Conservation (phyloP, 2,329 filamentous ascomycete genomes). For the Alternaria tenuissima region DNA sequence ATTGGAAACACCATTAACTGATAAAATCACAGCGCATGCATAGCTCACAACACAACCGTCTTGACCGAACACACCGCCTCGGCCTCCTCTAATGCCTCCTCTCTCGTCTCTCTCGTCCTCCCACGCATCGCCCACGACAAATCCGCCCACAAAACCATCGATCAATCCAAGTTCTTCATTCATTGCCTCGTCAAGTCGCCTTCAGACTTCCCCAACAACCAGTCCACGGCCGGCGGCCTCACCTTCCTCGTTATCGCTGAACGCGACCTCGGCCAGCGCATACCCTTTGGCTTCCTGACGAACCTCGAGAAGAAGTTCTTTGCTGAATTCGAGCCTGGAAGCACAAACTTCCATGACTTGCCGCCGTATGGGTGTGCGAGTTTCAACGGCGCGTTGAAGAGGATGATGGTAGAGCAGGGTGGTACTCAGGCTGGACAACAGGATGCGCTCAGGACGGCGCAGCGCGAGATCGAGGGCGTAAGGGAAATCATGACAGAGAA, state of each 20-base stretch:
- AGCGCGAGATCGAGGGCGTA: conserved; percentile 91
- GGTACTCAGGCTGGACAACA: conserved; percentile 73
- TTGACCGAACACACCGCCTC: conserved; percentile 91
- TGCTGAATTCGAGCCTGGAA: conserved; percentile 68
- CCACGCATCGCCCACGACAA: conserved; percentile 87
- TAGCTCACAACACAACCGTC: conserved; percentile 92
- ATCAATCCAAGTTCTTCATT: conserved; percentile 89
- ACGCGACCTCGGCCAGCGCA: conserved; percentile 79
- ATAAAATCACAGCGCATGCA: conserved; percentile 74
- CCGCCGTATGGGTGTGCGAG: conserved; percentile 89
- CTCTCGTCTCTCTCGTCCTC: conserved; percentile 90
- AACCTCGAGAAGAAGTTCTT: conserved; percentile 92
- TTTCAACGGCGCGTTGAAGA: conserved; percentile 82
- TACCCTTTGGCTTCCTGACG: conserved; percentile 91
- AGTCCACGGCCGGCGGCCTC: conserved; percentile 75
- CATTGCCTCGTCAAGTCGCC: conserved; percentile 93
- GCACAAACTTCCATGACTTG: conserved; percentile 76
- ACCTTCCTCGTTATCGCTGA: conserved; percentile 93
- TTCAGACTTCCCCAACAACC: conserved; percentile 63
- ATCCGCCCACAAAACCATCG: conserved; percentile 91
- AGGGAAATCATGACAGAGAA: conserved; percentile 95
- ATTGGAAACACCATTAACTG: conserved; percentile 7
- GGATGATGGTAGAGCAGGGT: conserved; percentile 83
- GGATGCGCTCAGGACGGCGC: conserved; percentile 84
- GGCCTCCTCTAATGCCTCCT: conserved; percentile 81